Conservation (phyloP, 2,329 filamentous ascomycete genomes). For the Lachnellula arida region DNA sequence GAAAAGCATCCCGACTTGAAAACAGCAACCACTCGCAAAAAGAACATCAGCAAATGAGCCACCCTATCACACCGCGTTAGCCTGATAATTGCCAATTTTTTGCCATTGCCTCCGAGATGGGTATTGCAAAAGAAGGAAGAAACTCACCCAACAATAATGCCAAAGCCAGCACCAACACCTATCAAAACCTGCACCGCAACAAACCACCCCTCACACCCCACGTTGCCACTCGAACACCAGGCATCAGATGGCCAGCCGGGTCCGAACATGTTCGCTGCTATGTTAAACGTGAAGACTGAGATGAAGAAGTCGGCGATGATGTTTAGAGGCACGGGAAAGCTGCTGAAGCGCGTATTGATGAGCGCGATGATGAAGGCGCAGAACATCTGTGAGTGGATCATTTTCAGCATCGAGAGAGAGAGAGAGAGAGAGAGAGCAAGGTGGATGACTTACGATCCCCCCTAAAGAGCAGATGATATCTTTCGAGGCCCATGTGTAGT, state of each 20-base stretch:
- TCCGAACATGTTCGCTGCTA: background rate
- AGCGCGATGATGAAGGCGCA: background rate
- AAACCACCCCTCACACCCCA: background rate
- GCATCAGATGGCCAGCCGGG: background rate
- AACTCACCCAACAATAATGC: background rate
- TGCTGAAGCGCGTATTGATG: background rate
- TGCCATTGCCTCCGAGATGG: background rate
- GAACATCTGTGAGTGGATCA: background rate
- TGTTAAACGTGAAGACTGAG: background rate
- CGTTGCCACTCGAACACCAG: background rate
- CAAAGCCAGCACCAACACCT: background rate
- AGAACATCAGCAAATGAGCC: background rate
- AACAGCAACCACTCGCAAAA: background rate
- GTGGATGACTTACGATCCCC: background rate
- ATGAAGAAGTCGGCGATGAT: background rate
- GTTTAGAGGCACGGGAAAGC: background rate
- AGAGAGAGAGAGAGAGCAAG: background rate
- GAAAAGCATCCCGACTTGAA: background rate
- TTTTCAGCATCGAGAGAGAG: background rate
- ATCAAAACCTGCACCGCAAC: background rate
- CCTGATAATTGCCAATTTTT: background rate
- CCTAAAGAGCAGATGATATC: background rate
- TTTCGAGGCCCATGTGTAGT: background rate
- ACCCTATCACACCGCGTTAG: background rate
- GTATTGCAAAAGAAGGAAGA: background rate